Base-by-base conservation (phyloP, 1,284 basidiomycete genomes). In the Somion occarium region DNA sequence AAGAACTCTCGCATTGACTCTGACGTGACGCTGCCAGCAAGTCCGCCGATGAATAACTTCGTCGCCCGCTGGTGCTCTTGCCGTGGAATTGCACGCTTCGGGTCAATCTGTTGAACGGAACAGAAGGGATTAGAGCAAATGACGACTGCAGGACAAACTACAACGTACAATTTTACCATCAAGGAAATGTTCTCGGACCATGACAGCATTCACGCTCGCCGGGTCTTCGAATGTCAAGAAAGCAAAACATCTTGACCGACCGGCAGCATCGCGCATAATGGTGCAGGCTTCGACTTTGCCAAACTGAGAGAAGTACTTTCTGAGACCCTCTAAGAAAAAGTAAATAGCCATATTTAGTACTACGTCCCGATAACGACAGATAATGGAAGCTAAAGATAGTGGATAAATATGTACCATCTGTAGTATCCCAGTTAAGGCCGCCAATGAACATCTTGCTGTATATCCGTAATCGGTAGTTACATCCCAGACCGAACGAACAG, bases 361-460 rank as follows among this genome's bases (percentile, higher is more conserved):
- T 62, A 63, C 59, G 27, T 39, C 39, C 42, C 44, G 47, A 27
- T n/a, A n/a, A n/a, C n/a, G 30, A 50, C 54, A 42, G 41, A 26
- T 45, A 37, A 43, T 39, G 43, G 38, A 51, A 48, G 44, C 47
- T 59, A 54, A 34, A 34, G 30, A 34, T 62, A 65, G 62, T 63
- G 67, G 63, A 67, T 70, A 64, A 64, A 64, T 75, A 66, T 65
- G 69, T 82, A 85, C 93, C 93, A 79, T 98, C 95, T 73, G 91
- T 93, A 63, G 94, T 98, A 73, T 97, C 93, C 94, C 94, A 98
- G 76, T 93, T 96, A 60, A 98, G 80, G 67, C 94, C 94, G 63
- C 94, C 94, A 68, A 98, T 90, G 76, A 98, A 98, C 87, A 98
- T 93, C 82, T 98, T 98, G 73, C 95, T 97, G 83, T 73, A 63